Evolutionary conservation across 2,329 filamentous ascomycete genomes (phyloP).

Genomic region (Monilinia fructigena): DNA sequence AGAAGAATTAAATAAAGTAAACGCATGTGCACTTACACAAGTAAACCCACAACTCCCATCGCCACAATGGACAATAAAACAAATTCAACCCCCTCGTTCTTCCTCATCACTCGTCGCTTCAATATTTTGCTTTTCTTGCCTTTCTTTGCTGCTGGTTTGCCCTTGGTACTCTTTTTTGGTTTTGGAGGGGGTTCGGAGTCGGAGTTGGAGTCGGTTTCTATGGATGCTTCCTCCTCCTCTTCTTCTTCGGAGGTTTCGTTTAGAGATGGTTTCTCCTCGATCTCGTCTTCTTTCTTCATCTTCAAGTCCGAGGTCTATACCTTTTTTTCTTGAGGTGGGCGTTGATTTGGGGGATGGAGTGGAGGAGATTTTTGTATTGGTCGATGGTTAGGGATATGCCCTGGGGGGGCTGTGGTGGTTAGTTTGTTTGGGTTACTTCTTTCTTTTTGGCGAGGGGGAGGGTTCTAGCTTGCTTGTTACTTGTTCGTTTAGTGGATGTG

Average conservation of each 20-base stretch:
- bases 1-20: neutral
- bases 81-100: constrained; percentile 40
- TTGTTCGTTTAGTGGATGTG: neutral
- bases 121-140: constrained; percentile 58
- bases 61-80: neutral
- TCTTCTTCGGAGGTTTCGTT: neutral
- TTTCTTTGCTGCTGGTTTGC: constrained; percentile 37
- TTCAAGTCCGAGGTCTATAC: constrained; percentile 40
- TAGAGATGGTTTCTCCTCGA: neutral
- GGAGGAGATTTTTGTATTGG: constrained; percentile 59
- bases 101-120: constrained; percentile 64
- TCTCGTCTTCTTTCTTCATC: neutral
- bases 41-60: neutral
- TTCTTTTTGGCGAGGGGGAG: no score
- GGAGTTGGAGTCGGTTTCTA: constrained; percentile 12
- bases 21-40: neutral
- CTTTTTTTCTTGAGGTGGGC: constrained; percentile 51
- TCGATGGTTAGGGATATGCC: constrained; percentile 65
- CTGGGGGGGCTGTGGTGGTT: constrained; percentile 41
- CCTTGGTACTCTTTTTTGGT: neutral
- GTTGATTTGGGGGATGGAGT: constrained; percentile 59
- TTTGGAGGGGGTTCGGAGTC: constrained; percentile 3
- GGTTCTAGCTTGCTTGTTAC: no score
- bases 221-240: neutral
- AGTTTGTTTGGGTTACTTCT: no score